Evolutionary conservation across 331 rosid genomes (phyloP).

Genomic region (Arachis monticola): DNA sequence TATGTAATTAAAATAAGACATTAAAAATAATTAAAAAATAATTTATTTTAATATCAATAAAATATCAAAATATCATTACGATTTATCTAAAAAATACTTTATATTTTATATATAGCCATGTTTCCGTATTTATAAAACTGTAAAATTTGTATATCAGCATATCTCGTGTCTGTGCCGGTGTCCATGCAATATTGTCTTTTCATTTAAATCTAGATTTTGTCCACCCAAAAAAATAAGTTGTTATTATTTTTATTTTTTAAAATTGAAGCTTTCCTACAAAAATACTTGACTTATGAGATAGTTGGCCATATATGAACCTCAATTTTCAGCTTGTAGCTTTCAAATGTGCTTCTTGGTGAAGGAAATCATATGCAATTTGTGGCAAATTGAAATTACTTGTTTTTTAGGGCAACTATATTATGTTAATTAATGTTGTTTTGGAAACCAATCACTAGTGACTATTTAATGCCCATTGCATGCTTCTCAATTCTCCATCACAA

Average conservation of each 20-base stretch:
- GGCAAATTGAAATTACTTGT: constrained; percentile 34
- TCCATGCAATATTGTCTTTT: no score
- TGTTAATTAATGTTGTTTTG: neutral
- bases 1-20: no score
- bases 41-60: no score
- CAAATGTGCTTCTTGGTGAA: neutral
- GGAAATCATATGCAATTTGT: constrained; percentile 13
- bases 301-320: neutral
- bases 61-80: no score
- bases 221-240: neutral
- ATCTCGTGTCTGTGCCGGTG: no score
- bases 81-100: no score
- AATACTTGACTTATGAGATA: neutral
- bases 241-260: no score
- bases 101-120: no score
- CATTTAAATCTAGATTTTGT: neutral
- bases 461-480: constrained; percentile 29
- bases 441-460: neutral
- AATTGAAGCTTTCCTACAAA: neutral
- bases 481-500: constrained; percentile 33
- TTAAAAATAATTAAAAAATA: no score
- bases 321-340: neutral
- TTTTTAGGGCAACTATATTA: constrained; percentile 1
- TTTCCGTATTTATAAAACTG: no score
- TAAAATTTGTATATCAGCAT: no score